Base-by-base conservation (phyloP, 441 rosid species). In the Gossypium laxum region DNA sequence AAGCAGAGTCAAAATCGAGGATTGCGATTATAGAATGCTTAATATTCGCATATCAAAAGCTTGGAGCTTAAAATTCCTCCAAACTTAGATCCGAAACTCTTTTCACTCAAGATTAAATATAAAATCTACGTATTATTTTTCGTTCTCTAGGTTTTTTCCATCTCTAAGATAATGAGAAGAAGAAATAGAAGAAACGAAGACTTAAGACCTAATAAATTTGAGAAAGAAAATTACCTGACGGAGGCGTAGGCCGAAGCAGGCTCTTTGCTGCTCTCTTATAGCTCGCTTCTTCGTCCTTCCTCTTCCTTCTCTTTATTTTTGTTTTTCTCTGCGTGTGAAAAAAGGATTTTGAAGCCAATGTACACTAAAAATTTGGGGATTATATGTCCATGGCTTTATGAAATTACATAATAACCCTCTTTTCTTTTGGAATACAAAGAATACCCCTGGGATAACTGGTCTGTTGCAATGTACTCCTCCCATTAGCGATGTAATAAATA, bases 1-100 rank as follows among this genome's bases (percentile, higher is more conserved):
- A 58, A 24, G 3, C 24, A 43, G 66, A 15, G 15, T 2, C 67
- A 47, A 70, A 70, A 58, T 70, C 74, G 15, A 56, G 41, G 41
- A 15, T 70, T 47, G 0, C 57, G 26, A 21, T 70, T 58, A 3
- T 17, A 45, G 52, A 26, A 70, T 15, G 8, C 32, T 6, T 34
- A 7, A 28, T 24, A 70, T 41, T 45, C 8, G 5, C 17, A 7
- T 26, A 70, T n/a, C 21, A 15, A 48, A 70, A 8, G 28, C 26
- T 48, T 2, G 5, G 18, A 45, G 24, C 57, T 10, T 24, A 10
- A 26, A 70, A 70, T 24, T 34, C 17, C 12, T 21, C 67, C 45
- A 26, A 41, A 45, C 2, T 70, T 60, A 26, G 43, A 57, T 57
- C 66, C 14, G 2, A 57, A 70, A 41, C 11, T 8, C 22, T 55